Evolutionary conservation across 148 eudicot species (phyloP), one percentile per base, ranked within the genome.

Genomic region (Limonium bicolor): DNA sequence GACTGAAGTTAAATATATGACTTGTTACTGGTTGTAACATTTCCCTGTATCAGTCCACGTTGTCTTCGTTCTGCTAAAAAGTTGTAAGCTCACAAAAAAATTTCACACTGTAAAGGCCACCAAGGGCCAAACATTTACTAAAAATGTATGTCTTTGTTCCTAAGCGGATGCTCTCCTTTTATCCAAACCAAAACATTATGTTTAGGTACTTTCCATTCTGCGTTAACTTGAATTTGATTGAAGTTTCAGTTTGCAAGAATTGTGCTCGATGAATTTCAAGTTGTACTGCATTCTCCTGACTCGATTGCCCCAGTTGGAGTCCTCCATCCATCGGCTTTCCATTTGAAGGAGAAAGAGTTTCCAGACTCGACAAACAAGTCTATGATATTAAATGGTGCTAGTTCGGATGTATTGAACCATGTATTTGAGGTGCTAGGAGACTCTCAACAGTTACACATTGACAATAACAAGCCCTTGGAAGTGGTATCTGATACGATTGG

Each of bases 301-400:
- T 67, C 76, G 62, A 90, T 90, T 51, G 86, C 93, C 66, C 82
- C 97, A 43, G 97, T 90, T 51, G 97, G 95, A 35, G 74, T 84
- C 50, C 93, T 90, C 65, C 97, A 90, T 65, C 95, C 97, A 42
- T 48, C 63, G 68, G 73, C 73, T 51, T 90, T 77, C 66, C 97
- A 84, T 69, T 56, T 80, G 60, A 93, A 84, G 71, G 46, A 43
- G 49, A 90, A 90, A 65, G 50, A 30, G 23, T 56, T 37, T 26
- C 23, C 65, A 15, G 44, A 33, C 27, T 43, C 53, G 29, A 37
- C 63, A 63, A 34, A 53, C 53, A 73, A 50, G 15, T 20, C 41
- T 25, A 61, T 44, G 35, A 7, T 41, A 30, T 46, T 22, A 46
- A 70, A 63, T 63, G 71, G 57, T 19, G 18, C 46, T 12, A 12